Conservation (phyloP, 2,329 filamentous ascomycete genomes). For the Amylocarpus encephaloides region DNA sequence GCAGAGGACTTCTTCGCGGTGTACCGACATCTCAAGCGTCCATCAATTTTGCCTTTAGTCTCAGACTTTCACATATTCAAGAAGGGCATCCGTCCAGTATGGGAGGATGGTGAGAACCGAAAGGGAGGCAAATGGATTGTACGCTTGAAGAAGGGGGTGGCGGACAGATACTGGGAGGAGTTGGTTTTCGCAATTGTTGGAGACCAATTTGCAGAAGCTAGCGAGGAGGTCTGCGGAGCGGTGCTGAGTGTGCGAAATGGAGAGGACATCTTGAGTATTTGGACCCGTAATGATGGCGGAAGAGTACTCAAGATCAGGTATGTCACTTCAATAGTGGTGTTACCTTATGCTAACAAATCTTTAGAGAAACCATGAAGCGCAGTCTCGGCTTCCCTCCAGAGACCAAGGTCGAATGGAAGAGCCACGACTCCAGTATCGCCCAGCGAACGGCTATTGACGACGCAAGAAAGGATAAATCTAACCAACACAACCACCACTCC, state of each 20-base stretch:
- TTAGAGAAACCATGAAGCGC: slow-evolving; percentile 87
- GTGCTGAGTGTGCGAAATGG: slow-evolving; percentile 92
- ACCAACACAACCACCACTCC: slow-evolving; percentile 37
- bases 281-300: slow-evolving; percentile 89
- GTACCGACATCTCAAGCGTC: slow-evolving; percentile 83
- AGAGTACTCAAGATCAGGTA: slow-evolving; percentile 95
- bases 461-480: slow-evolving; percentile 76
- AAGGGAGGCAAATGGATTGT: slow-evolving; percentile 97
- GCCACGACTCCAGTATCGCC: slow-evolving; percentile 91
- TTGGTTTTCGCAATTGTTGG: slow-evolving; percentile 84
- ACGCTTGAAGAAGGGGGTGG: slow-evolving; percentile 92
- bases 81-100: slow-evolving; percentile 91
- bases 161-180: slow-evolving; percentile 96
- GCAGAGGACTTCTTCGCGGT: slow-evolving; percentile 89
- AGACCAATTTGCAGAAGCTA: slow-evolving; percentile 87
- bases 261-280: slow-evolving; percentile 96
- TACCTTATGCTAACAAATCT: slow-evolving; percentile 12
- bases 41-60: slow-evolving; percentile 80
- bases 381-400: slow-evolving; percentile 79
- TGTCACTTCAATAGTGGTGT: slow-evolving; percentile 10
- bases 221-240: slow-evolving; percentile 90
- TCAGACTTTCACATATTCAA: slow-evolving; percentile 99
- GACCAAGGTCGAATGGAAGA: slow-evolving; percentile 91
- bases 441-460: slow-evolving; percentile 88
- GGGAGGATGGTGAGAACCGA: slow-evolving; percentile 97